These are phyloP conservation scores for Kodamaea fungicola DNA, from an alignment of 1,139 yeast genomes.

Conservation along the genomic window DNA sequence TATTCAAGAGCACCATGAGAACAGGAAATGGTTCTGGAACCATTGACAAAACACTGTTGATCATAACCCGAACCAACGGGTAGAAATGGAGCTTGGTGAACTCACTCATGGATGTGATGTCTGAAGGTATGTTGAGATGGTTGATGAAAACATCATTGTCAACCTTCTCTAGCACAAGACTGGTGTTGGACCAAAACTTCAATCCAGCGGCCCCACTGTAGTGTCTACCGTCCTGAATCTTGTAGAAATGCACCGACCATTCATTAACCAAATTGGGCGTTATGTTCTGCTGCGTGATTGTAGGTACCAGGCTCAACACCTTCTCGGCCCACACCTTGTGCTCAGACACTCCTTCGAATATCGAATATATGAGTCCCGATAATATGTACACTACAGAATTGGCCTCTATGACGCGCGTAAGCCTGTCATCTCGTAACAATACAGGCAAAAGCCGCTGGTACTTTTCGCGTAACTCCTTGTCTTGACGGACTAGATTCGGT, in stretches of 20 bases:
- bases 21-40: slow-evolving; percentile 54
- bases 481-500: slow-evolving; percentile 46
- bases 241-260: slow-evolving; percentile 46
- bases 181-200: slow-evolving; percentile 52
- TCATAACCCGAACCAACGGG: slow-evolving; percentile 45
- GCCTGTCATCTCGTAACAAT: background rate
- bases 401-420: background rate
- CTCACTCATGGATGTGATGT: slow-evolving; percentile 40
- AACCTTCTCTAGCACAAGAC: slow-evolving; percentile 37
- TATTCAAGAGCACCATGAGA: slow-evolving; percentile 44
- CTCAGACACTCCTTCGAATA: slow-evolving; percentile 49
- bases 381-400: slow-evolving; percentile 4
- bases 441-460: slow-evolving; percentile 4
- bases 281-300: slow-evolving; percentile 13
- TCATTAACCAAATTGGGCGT: slow-evolving; percentile 49
- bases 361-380: slow-evolving; percentile 51
- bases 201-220: slow-evolving; percentile 43
- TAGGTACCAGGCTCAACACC: background rate
- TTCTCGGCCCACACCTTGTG: slow-evolving; percentile 46
- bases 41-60: slow-evolving; percentile 48
- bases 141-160: slow-evolving; percentile 37
- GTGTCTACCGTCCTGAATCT: slow-evolving; percentile 49
- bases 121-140: slow-evolving; percentile 41
- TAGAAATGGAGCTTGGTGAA: slow-evolving; percentile 36
- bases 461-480: slow-evolving; percentile 23